These are phyloP conservation scores for Arctostaphylos glauca DNA, from an alignment of 148 eudicot species.

Conservation along the genomic window DNA sequence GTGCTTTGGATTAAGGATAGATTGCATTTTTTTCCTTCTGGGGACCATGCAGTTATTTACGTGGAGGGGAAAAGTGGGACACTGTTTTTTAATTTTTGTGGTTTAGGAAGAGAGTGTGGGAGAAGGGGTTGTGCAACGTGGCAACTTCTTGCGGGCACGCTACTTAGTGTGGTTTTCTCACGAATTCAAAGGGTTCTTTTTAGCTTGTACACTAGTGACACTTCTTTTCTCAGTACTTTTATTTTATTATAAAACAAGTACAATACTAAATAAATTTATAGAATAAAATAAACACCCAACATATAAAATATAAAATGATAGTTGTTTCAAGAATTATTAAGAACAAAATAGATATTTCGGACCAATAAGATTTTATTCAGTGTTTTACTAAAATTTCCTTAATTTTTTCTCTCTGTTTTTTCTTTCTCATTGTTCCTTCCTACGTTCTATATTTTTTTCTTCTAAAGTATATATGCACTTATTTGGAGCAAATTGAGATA, in stretches of 20 bases:
- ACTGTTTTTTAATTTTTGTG: conserved; percentile 13
- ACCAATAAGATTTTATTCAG: too few species aligned
- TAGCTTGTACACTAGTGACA: background rate
- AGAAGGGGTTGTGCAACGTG: conserved; percentile 39
- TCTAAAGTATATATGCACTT: too few species aligned
- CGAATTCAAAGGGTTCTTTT: conserved; percentile 20
- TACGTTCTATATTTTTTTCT: too few species aligned
- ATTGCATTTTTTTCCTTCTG: conserved; percentile 7
- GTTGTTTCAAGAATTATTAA: too few species aligned
- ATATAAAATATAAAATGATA: too few species aligned
- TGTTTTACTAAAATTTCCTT: too few species aligned
- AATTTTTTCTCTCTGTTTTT: too few species aligned
- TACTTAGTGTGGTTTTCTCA: conserved; percentile 29
- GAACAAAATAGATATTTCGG: too few species aligned
- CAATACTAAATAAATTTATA: too few species aligned
- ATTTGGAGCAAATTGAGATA: too few species aligned
- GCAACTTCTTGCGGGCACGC: conserved; percentile 41
- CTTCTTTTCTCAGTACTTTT: background rate
- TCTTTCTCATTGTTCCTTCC: too few species aligned
- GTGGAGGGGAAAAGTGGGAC: conserved; percentile 48
- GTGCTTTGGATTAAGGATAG: background rate
- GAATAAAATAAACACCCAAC: too few species aligned
- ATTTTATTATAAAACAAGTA: background rate
- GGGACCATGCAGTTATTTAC: conserved; percentile 38
- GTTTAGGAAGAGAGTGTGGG: conserved; percentile 25